Conservation (phyloP, 1,284 basidiomycete species). For the Papiliotrema flavescens region DNA sequence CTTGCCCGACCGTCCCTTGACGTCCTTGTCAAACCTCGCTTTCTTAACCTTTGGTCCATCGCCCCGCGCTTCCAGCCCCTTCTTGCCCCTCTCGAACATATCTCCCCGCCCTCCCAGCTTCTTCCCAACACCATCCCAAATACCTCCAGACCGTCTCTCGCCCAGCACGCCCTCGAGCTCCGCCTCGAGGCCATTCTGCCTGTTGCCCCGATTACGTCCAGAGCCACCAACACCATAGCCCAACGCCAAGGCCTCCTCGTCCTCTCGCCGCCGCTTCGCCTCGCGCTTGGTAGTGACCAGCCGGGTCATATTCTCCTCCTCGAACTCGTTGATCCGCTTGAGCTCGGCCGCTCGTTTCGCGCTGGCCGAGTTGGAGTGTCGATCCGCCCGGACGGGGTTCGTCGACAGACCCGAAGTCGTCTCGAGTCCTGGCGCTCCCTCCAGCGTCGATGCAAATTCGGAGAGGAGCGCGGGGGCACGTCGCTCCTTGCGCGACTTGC, state of each 20-base stretch:
- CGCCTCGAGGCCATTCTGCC: slow-evolving; percentile 73
- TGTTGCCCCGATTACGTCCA: slow-evolving; percentile 54
- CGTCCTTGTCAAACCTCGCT: slow-evolving; percentile 70
- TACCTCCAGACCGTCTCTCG: slow-evolving; percentile 52
- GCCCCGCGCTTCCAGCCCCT: slow-evolving; percentile 41
- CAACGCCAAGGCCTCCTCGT: slow-evolving; percentile 90
- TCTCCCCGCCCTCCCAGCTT: slow-evolving; percentile 53
- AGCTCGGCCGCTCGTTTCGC: slow-evolving; percentile 58
- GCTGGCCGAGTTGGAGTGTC: slow-evolving; percentile 39
- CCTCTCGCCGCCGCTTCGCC: slow-evolving; percentile 66
- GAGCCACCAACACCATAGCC: slow-evolving; percentile 55
- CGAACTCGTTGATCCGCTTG: slow-evolving; percentile 80
- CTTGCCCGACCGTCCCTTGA: too few species aligned
- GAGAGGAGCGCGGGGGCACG: slow-evolving; percentile 67
- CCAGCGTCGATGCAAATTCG: slow-evolving; percentile 58
- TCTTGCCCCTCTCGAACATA: slow-evolving; percentile 29
- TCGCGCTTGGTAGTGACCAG: slow-evolving; percentile 90
- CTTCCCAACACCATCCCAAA: slow-evolving; percentile 57
- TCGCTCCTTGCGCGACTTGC: slow-evolving; percentile 54
- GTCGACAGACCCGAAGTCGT: slow-evolving; percentile 68
- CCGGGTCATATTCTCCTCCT: slow-evolving; percentile 94
- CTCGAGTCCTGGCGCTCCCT: slow-evolving; percentile 59
- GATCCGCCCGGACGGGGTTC: slow-evolving; percentile 42
- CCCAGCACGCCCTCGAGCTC: slow-evolving; percentile 78
- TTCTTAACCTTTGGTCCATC: slow-evolving; percentile 58